Percentiles rank a stretch among this genome's conserved stretches.
Evolutionary conservation across 257 asterid species (phyloP).

Genomic region (Capsicum pubescens): DNA sequence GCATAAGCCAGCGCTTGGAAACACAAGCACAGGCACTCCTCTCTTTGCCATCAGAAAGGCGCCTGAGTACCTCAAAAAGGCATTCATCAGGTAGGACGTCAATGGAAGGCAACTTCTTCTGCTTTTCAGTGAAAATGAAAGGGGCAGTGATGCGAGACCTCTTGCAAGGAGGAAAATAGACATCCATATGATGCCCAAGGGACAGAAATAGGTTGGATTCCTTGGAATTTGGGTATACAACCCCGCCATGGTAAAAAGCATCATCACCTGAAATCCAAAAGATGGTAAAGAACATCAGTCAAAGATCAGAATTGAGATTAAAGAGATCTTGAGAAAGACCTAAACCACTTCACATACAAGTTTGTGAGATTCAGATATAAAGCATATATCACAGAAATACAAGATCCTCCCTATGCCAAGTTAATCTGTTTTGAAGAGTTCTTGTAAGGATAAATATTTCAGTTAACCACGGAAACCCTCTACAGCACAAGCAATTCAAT

Average conservation of each 20-base stretch:
- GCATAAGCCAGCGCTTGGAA: slow-evolving; percentile 93
- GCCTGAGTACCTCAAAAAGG: slow-evolving; percentile 89
- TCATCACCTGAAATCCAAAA: slow-evolving; percentile 55
- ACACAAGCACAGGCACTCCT: slow-evolving; percentile 80
- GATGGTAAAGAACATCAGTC: slow-evolving; percentile 33
- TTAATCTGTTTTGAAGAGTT: not conserved
- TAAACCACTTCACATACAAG: not conserved
- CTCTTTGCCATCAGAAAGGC: slow-evolving; percentile 69
- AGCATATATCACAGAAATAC: slow-evolving; percentile 21
- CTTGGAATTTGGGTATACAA: slow-evolving; percentile 61
- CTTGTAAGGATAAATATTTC: too few species aligned
- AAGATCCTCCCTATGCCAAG: not conserved
- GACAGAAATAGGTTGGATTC: slow-evolving; percentile 54
- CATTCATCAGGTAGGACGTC: slow-evolving; percentile 96
- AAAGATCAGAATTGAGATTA: not conserved
- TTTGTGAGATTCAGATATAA: not conserved
- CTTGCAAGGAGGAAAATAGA: slow-evolving; percentile 73
- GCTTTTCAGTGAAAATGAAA: slow-evolving; percentile 48
- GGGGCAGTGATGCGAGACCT: slow-evolving; percentile 84
- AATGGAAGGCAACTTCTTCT: slow-evolving; percentile 61
- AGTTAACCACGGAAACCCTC: too few species aligned
- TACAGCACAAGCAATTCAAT: too few species aligned
- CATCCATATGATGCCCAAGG: slow-evolving; percentile 63
- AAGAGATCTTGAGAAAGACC: not conserved
- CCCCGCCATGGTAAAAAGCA: slow-evolving; percentile 56